These are phyloP conservation scores for Salvia hispanica DNA, from an alignment of 257 asterid species.

Conservation along the genomic window DNA sequence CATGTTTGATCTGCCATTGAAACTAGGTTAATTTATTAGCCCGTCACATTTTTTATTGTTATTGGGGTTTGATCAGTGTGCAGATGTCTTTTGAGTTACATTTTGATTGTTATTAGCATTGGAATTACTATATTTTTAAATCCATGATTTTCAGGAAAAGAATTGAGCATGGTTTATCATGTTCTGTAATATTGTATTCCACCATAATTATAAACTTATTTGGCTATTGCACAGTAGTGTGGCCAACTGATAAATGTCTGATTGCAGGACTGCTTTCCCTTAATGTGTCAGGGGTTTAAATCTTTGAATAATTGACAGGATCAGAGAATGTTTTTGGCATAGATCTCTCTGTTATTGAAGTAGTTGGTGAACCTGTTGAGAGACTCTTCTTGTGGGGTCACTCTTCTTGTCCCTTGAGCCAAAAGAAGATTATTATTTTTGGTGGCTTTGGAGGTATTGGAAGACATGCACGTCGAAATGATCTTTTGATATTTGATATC, in stretches of 20 bases:
- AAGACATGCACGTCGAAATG: conserved; percentile 85
- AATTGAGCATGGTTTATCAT: too few species aligned
- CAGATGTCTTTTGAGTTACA: neutral
- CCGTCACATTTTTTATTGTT: neutral
- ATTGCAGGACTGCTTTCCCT: conserved; percentile 74
- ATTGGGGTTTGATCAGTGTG: neutral
- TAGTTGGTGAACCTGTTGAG: conserved; percentile 76
- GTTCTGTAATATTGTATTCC: neutral
- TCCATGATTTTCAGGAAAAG: conserved; percentile 21
- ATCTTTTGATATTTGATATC: conserved; percentile 59
- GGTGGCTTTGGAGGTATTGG: conserved; percentile 99
- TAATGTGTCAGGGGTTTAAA: conserved; percentile 77
- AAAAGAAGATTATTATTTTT: conserved; percentile 59
- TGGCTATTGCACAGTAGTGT: conserved; percentile 32
- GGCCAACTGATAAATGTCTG: conserved; percentile 45
- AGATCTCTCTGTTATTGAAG: conserved; percentile 48
- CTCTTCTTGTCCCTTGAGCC: conserved; percentile 62
- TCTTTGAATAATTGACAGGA: conserved; percentile 92
- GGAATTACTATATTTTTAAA: neutral
- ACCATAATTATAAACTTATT: conserved; percentile 4
- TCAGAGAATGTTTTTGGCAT: conserved; percentile 37
- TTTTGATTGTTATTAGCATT: conserved; percentile 1
- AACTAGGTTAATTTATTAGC: neutral
- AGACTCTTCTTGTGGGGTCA: conserved; percentile 97
- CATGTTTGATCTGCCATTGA: neutral